Conservation (phyloP, 345 rosid species). For the Salix arbutifolia region DNA sequence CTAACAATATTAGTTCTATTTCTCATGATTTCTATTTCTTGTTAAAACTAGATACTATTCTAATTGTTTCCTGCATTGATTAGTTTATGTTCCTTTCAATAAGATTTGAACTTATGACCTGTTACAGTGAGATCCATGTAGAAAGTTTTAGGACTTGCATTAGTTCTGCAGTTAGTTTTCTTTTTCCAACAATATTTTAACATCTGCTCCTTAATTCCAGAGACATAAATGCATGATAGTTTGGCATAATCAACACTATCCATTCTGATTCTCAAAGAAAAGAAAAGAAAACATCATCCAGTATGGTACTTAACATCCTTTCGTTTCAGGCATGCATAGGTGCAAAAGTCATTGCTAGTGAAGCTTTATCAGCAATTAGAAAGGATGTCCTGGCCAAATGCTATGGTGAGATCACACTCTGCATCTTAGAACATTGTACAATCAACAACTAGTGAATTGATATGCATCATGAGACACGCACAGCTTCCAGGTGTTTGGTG, state of each 20-base stretch:
- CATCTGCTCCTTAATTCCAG: neutral
- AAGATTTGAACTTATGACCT: neutral
- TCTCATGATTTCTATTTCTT: neutral
- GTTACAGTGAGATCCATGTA: neutral
- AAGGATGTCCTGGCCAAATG: constrained; percentile 99
- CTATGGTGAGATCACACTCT: constrained; percentile 54
- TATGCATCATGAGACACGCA: neutral
- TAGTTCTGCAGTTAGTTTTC: neutral
- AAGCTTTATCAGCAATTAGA: constrained; percentile 81
- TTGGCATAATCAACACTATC: neutral
- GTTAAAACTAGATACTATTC: too few species aligned
- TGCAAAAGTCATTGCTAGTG: constrained; percentile 93
- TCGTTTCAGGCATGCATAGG: constrained; percentile 92
- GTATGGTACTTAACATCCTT: neutral
- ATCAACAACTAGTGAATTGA: neutral
- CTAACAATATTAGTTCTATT: neutral
- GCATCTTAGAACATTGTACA: neutral
- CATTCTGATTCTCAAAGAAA: neutral
- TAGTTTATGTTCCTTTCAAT: neutral
- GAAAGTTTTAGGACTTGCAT: neutral
- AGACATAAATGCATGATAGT: neutral
- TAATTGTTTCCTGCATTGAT: neutral
- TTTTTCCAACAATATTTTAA: neutral
- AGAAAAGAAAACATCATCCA: neutral
- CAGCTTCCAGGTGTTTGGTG: neutral